phyloP scores from a whole-genome alignment of 176 grass and related monocot genomes.

The Thalia dealbata region DNA sequence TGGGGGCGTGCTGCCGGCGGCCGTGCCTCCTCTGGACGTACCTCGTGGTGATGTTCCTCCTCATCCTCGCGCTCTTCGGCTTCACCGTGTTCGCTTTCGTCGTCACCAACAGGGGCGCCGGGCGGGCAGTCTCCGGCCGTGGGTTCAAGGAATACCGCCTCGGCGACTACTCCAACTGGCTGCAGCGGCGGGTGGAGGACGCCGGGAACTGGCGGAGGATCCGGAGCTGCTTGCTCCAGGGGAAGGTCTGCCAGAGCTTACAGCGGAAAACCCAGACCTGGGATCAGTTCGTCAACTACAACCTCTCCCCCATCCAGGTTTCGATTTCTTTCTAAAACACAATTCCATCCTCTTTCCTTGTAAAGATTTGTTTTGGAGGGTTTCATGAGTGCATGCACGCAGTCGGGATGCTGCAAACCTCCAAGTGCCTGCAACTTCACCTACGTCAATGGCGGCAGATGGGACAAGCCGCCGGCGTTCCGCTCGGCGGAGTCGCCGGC shows the following conservation, averaged over 20 bases:
- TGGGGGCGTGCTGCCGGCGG: constrained; percentile 31
- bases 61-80: constrained; percentile 33
- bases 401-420: constrained; percentile 18
- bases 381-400: background rate
- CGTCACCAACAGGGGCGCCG: constrained; percentile 35
- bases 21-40: constrained; percentile 36
- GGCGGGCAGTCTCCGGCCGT: constrained; percentile 25
- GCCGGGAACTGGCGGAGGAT: constrained; percentile 29
- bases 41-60: constrained; percentile 29
- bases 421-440: constrained; percentile 6
- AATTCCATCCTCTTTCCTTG: background rate
- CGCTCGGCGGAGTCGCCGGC: background rate
- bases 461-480: background rate
- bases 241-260: constrained; percentile 26
- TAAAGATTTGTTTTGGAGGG: background rate
- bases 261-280: constrained; percentile 27
- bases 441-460: background rate
- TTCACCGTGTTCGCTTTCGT: constrained; percentile 34
- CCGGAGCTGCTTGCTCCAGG: constrained; percentile 41
- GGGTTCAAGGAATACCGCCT: constrained; percentile 52
- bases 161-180: constrained; percentile 35
- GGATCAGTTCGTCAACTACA: constrained; percentile 34
- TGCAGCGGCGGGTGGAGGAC: constrained; percentile 28
- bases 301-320: constrained; percentile 51
- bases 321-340: background rate